Conservation (phyloP, 202 grass and related monocot species). For the Cymbopogon flexuosus region DNA sequence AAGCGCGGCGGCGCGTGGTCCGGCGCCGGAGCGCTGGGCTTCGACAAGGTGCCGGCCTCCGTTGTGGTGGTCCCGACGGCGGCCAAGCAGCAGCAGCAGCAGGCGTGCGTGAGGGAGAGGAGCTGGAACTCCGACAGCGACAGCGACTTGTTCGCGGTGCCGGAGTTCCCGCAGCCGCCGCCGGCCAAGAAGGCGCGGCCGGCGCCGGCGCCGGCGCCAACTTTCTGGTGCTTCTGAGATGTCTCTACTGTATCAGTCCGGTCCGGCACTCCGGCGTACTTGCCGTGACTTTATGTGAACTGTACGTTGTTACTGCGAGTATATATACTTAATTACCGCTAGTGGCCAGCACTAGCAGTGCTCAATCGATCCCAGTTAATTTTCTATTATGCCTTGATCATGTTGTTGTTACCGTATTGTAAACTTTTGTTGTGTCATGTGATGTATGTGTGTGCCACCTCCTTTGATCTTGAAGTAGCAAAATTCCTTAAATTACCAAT, state of each 20-base stretch:
- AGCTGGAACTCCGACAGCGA: constrained; percentile 37
- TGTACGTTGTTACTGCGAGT: background rate
- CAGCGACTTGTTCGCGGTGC: constrained; percentile 73
- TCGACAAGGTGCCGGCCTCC: constrained; percentile 12
- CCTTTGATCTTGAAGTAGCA: background rate
- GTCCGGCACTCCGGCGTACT: too few relatives aligned
- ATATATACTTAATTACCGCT: background rate
- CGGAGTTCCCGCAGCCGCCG: constrained; percentile 51
- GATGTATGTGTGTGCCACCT: background rate
- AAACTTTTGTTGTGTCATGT: constrained; percentile 13
- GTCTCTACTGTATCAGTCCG: background rate
- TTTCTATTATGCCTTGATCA: too few relatives aligned
- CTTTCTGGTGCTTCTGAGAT: constrained; percentile 58
- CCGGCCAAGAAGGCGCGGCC: constrained; percentile 44
- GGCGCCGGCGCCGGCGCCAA: constrained; percentile 5
- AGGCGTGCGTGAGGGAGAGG: constrained; percentile 32
- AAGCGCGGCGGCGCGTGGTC: constrained; percentile 16
- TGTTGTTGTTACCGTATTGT: background rate
- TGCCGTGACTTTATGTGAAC: too few relatives aligned
- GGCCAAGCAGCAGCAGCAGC: background rate
- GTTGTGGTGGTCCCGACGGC: background rate
- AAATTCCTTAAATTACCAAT: background rate
- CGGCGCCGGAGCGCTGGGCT: background rate
- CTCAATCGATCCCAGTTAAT: background rate
- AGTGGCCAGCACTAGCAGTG: background rate